Base-by-base conservation (phyloP, 2,329 filamentous ascomycete genomes). In the Cladosporium oxysporum region DNA sequence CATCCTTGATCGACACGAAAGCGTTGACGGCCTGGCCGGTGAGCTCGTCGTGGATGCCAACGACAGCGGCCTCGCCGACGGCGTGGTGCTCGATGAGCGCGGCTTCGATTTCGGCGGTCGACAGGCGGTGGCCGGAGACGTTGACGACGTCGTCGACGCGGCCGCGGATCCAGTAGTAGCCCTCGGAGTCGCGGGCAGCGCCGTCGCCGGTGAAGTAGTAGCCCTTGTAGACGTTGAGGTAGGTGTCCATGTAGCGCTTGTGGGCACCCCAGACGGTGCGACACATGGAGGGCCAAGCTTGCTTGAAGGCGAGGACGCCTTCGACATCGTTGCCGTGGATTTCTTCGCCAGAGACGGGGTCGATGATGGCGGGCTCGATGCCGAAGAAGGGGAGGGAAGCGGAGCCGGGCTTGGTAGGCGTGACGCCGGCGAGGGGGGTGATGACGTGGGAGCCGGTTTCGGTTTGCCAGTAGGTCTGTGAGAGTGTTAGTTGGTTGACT, bases 81-180 rank as follows among this genome's bases (percentile, higher is more conserved):
- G 90, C 83, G 74, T 88, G 82, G 79, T 98, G 93, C 84, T 98
- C 94, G 71, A 99, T 90, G 58, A 99, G 88, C 21, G 95, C 95
- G 31, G 95, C 95, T 82, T 99, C 95, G 71, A 99, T 99, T 80
- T 99, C 95, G 41, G 95, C 94, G 11, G 95, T 99, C 18, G 94
- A 98, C 69, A 99, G 85, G 78, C 95, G 90, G 81, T 99, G 95
- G 31, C 95, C 95, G 73, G 91, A 95, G 69, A 99, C 95, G 80
- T 99, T 99, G 79, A 99, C 94, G 52, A 99, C 95, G 75, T 99
- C 95, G 77, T 99, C 95, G 62, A 99, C 95, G 79, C 95, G 93
- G 71, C 95, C 95, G 69, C 95, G 92, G 78, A 99, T 99, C 95
- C 95, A 99, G 88, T 98, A 99, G 85, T 97, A 99, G 66, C 95